These are phyloP conservation scores for Pyrenophora seminiperda DNA, from an alignment of 2,329 filamentous ascomycete genomes.

Conservation along the genomic window DNA sequence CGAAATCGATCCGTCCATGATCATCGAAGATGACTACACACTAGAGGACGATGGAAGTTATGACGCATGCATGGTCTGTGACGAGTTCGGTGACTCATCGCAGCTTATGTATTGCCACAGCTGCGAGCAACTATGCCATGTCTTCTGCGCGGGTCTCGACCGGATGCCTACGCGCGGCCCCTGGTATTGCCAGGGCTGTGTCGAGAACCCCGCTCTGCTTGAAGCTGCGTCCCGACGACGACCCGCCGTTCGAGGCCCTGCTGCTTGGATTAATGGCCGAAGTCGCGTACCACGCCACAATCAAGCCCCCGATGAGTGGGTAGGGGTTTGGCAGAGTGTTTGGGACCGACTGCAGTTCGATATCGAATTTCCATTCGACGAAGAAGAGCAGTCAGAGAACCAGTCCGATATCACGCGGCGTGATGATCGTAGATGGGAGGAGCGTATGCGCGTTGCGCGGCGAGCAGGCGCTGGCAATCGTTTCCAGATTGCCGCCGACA, in stretches of 20 bases:
- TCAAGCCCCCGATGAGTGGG: conserved; percentile 56
- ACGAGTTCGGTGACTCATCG: conserved; percentile 78
- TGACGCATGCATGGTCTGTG: conserved; percentile 83
- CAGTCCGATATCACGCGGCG: conserved; percentile 61
- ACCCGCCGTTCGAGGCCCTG: conserved; percentile 34
- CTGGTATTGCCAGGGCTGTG: conserved; percentile 92
- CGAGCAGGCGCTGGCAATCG: conserved; percentile 75
- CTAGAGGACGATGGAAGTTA: conserved; percentile 50
- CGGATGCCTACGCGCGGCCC: conserved; percentile 70
- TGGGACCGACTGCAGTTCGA: conserved; percentile 80
- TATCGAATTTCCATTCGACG: conserved; percentile 83
- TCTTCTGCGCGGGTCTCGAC: conserved; percentile 85
- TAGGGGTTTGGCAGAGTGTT: conserved; percentile 86
- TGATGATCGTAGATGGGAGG: conserved; percentile 75
- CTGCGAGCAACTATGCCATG: conserved; percentile 89
- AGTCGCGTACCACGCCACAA: conserved; percentile 40
- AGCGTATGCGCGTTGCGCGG: conserved; percentile 79
- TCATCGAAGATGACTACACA: conserved; percentile 71
- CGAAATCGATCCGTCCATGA: conserved; percentile 82
- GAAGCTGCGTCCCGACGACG: conserved; percentile 44
- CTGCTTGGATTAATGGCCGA: conserved; percentile 39
- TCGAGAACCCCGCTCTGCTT: conserved; percentile 46
- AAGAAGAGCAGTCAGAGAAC: conserved; percentile 63
- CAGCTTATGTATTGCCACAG: conserved; percentile 87
- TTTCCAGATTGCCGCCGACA: conserved; percentile 71